Conservation (phyloP, 306 rosid species). For the Quercus dentata region DNA sequence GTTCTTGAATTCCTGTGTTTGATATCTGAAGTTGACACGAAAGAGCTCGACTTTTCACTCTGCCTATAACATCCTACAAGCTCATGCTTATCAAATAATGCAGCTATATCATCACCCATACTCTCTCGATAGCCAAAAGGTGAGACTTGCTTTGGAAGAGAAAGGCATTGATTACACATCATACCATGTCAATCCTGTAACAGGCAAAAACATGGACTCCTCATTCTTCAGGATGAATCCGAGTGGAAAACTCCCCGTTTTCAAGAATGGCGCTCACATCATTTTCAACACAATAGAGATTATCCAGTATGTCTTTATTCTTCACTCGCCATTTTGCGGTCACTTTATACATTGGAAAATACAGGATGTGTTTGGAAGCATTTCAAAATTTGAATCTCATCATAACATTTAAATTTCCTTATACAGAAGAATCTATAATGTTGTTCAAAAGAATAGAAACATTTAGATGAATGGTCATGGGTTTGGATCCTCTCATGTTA, state of each 20-base stretch:
- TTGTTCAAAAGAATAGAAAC: not conserved
- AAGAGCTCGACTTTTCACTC: not conserved
- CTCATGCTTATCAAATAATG: slow-evolving; percentile 45
- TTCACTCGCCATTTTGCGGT: slow-evolving; percentile 6
- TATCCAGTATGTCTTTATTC: slow-evolving; percentile 63
- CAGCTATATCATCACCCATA: slow-evolving; percentile 94
- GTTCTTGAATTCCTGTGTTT: not conserved
- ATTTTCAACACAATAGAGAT: slow-evolving; percentile 73
- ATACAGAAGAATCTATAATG: not conserved
- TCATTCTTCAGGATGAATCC: slow-evolving; percentile 75
- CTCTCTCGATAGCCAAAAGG: slow-evolving; percentile 86
- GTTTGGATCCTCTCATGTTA: not conserved
- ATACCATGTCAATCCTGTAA: slow-evolving; percentile 80
- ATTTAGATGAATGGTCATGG: not conserved
- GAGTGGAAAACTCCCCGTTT: slow-evolving; percentile 71
- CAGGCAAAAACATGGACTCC: slow-evolving; percentile 87
- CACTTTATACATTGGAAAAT: not conserved
- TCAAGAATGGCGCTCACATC: slow-evolving; percentile 84
- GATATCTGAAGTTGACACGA: slow-evolving; percentile 17
- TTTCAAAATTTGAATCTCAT: not conserved
- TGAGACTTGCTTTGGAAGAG: slow-evolving; percentile 93
- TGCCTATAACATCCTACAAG: slow-evolving; percentile 13
- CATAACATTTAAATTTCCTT: not conserved
- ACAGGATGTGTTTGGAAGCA: not conserved
- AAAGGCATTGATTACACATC: slow-evolving; percentile 84